Evolutionary conservation across 345 rosid genomes (phyloP), one percentile per base, ranked within the genome.

Genomic region (Ceriops decandra): DNA sequence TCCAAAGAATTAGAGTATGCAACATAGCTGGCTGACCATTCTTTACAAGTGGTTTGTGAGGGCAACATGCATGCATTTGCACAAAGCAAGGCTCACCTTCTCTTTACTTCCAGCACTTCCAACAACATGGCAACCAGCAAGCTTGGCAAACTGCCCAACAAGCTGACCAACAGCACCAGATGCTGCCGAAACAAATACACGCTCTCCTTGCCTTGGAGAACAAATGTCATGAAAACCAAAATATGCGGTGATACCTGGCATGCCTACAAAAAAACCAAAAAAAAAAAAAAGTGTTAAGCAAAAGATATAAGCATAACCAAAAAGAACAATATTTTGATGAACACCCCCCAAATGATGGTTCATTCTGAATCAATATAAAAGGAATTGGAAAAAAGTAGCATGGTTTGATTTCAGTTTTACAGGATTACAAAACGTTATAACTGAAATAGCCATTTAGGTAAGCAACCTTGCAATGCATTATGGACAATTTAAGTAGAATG

Each of bases 161-260:
- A 74, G 72, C 74, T 72, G 79, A 75, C 77, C 79, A 36, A 72
- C 82, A 9, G 80, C 79, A 17, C 80, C 77, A 32, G 79, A 79
- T 6, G 79, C 74, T 28, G 75, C 73, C 1, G 78, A 76, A 38
- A 80, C 26, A 42, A 26, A 73, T 2, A 76, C 68, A 28, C 3
- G 63, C 51, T 76, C 77, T 52, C 80, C 80, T 52, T 69, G 49
- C 63, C 70, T 80, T 1, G 78, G 80, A 32, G 83, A 52, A 59
- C 80, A 80, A 16, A 80, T 32, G 57, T 80, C 80, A 32, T 62
- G 51, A 49, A 80, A 76, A 30, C 80, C 83, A 15, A 22, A 68
- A 42, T 72, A 76, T 16, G 80, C 83, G 26, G 80, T 76, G 67
- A 80, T 22, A 17, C 83, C 83, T 3, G 80, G 70, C 83, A 80